Base-by-base conservation (phyloP, 805 yeast genomes). In the Lachancea dasiensis region DNA sequence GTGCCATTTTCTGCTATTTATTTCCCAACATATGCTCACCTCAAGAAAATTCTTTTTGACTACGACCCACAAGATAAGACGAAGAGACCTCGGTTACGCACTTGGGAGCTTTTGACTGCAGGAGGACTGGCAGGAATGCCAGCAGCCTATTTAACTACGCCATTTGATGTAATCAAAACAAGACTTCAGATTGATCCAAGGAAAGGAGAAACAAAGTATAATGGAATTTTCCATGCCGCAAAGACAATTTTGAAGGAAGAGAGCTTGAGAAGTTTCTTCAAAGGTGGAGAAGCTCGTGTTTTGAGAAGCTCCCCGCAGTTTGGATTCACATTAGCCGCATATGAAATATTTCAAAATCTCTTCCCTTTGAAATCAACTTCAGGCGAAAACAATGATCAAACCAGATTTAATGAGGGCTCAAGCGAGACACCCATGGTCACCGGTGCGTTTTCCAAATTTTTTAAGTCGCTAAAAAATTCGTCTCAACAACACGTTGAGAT, bases 71-170 rank as follows among this genome's bases (percentile, higher is more conserved):
- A 65, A 33, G 75, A 75, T 53, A 71, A 76, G 19, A 70, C 70
- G 39, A 73, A 78, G 50, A 69, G 73, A 49, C 70, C 67, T 31
- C 70, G 73, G 45, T 73, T 89, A 43, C 77, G 77, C 45, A 77
- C 94, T 20, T 80, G 90, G 82, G 95, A 90, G 63, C 68, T 92
- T 47, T 73, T 90, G 43, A 60, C 76, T 4, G 76, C 94, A 44
- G 98, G 98, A 62, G 97, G 95, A 8, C 59, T 89, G 46, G 97
- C 98, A 10, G 98, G 97, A 58, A 86, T 94, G 69, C 98, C 98
- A 7, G 94, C 97, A 21, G 97, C 97, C 8, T 90, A 83, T 61
- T 68, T 89, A 48, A 90, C 98, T 2, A 90, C 98, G 0, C 98
- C 98, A 2, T 87, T 86, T 54, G 98, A 90, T 69, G 97, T 90